Evolutionary conservation across 345 rosid species (phyloP), one percentile per base, ranked within the genome.

Genomic region (Carallia pectinifolia): DNA sequence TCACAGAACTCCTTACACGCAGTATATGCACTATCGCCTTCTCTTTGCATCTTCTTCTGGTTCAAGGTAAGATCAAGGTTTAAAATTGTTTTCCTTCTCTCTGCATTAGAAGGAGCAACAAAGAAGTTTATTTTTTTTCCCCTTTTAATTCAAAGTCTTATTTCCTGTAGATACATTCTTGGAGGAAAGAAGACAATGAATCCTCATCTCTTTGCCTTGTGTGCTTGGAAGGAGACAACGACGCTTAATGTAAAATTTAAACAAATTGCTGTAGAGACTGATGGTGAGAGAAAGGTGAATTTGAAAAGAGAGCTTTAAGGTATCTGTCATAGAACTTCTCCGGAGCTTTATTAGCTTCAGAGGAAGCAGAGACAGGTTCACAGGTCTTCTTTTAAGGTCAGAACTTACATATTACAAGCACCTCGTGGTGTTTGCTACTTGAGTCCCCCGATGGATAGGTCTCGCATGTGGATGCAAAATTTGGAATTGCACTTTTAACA

Each of bases 181-280:
- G 73, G 77, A 66, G 85, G 83, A 72, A 77, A 53, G 74, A 84
- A 84, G 79, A 77, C 73, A 66, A 61, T 81, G 80, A 81, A 79
- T 75, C 83, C 85, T 31, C 79, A 29, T 67, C 77, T 77, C 5
- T 72, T 75, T 53, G 75, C 53, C 3, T 48, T 75, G 48, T 7
- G 70, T 75, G 80, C 79, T 69, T 81, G 79, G 87, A 72, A 64
- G 75, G 87, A 84, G 80, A 72, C 83, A 37, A 81, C 83, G 23
- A 74, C 83, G 6, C 71, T 79, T 72, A 56, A 79, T 64, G 83
- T 84, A 34, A 75, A 79, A 10, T 69, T 84, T 29, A 69, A 70
- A 70, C 52, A 71, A 23, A 4, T 77, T 54, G 36, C 68, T 4
- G 65, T 18, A 27, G 56, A 66, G 12, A 47, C 16, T 44, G 37